These are phyloP conservation scores for Henckelia pumila DNA, from an alignment of 257 asterid species.

Conservation along the genomic window DNA sequence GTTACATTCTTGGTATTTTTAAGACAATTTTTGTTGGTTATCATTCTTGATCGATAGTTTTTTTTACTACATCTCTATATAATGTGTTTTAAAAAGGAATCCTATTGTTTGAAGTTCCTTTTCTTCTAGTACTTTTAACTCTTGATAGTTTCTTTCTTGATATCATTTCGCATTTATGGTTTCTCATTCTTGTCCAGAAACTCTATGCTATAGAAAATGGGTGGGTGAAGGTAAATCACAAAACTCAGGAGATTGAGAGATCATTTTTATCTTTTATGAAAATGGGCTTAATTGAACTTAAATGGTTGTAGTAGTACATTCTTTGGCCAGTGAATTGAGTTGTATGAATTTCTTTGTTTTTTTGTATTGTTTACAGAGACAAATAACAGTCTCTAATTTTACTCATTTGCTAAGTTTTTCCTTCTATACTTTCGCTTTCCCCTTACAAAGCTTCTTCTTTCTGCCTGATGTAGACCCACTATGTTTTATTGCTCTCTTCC, in stretches of 20 bases:
- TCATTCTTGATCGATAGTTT: background rate
- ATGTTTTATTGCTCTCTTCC: constrained; percentile 59
- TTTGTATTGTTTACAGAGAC: background rate
- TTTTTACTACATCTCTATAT: too few relatives aligned
- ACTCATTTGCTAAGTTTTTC: background rate
- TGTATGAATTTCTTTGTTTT: background rate
- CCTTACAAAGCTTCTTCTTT: constrained; percentile 9
- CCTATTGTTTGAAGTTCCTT: background rate
- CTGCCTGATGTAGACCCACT: constrained; percentile 45
- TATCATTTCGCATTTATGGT: background rate
- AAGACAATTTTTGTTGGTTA: background rate
- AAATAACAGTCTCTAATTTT: background rate
- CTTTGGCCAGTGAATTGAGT: background rate
- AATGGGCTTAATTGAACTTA: background rate
- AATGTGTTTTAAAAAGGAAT: background rate
- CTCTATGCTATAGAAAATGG: background rate
- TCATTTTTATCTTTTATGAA: background rate
- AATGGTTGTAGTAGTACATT: background rate
- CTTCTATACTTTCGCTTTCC: background rate
- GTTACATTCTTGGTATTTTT: background rate
- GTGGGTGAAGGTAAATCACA: background rate
- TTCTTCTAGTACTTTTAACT: background rate
- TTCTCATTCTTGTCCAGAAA: background rate
- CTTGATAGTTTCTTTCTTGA: background rate
- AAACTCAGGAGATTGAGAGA: background rate